Evolutionary conservation across 495 filamentous ascomycete species (phyloP), one percentile per base, ranked within the genome.

Genomic region (Daldinia concentrica): DNA sequence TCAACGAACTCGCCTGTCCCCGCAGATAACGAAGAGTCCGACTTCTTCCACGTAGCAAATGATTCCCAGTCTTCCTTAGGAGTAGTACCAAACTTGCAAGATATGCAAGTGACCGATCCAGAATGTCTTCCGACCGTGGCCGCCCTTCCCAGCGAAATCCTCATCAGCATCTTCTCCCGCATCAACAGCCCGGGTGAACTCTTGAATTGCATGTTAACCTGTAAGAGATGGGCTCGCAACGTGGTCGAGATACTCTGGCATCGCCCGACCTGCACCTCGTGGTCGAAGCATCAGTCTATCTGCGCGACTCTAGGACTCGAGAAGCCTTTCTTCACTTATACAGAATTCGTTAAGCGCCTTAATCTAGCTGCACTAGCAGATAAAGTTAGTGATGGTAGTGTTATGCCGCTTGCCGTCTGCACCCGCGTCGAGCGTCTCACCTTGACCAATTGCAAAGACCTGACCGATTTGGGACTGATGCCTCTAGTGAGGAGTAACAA

Each of bases 211-310:
- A 95, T 99, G 92, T 82, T 95, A 74, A 95, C 97, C 7, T 97
- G 90, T 74, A 93, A 93, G 76, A 89, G 90, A 68, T 99, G 96
- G 96, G 91, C 96, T 48, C 85, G 90, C 66, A 98, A 98, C 76
- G 91, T 89, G 55, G 96, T 98, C 32, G 95, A 95, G 59, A 87
- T 97, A 51, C 85, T 99, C 12, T 99, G 95, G 95, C 94, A 98
- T 77, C 87, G 95, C 54, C 95, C 96, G 2, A 87, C 92, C 29
- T 97, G 95, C 81, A 92, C 91, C 66, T 92, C 87, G 62, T 98
- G 94, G 92, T 75, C 84, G 17, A 92, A 91, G 72, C 86, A 97
- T 70, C 83, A 87, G 71, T 89, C 84, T 59, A 94, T 98, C 72
- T 92, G 93, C 71, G 81, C 84, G 17, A 91, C 96, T 1, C 87